Evolutionary conservation across 768 basidiomycete genomes (phyloP), one percentile per base, ranked within the genome.

Genomic region (Holtermanniella nyarrowii): DNA sequence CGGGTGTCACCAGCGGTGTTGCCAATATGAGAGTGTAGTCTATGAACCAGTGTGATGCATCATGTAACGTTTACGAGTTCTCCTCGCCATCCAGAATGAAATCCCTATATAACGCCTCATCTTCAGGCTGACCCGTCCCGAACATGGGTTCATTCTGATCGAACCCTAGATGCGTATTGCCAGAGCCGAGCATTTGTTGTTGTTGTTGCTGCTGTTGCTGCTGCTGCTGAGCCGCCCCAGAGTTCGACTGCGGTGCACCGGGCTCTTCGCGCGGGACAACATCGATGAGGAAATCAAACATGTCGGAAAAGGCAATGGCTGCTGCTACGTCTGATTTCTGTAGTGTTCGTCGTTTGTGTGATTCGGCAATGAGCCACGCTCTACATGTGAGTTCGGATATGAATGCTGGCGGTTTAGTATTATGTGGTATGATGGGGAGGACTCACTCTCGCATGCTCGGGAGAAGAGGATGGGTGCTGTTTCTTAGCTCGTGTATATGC

Each of bases 251-350:
- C 31, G 7, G 31, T 7, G 31, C 31, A 7, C 10, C 16, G 10
- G 31, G 31, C 31, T 88, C 86, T 53, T 93, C 91, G 41, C 90
- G 76, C 0, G 91, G 91, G 1, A 93, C 84, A 52, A 95, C 88
- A 71, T 96, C 93, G 68, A 96, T 93, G 52, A 97, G 76, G 66
- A 97, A 97, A 74, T 96, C 93, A 63, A 96, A 96, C 70, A 91
- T 89, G 74, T 96, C 93, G 3, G 85, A 86, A 71, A 89, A 88
- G 62, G 81, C 80, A 54, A 95, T 78, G 0, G 91, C 93, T 63
- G 88, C 86, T 4, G 89, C 85, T 48, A 99, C 90, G 72, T 96
- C 91, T 12, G 87, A 82, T 44, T 88, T 82, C 10, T 88, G 90
- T 18, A 96, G 77, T 2, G 91, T 96, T n/a, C 90, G 84, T 23